These are phyloP conservation scores for Coniophora puteana DNA, from an alignment of 1,284 basidiomycete species.

Conservation along the genomic window DNA sequence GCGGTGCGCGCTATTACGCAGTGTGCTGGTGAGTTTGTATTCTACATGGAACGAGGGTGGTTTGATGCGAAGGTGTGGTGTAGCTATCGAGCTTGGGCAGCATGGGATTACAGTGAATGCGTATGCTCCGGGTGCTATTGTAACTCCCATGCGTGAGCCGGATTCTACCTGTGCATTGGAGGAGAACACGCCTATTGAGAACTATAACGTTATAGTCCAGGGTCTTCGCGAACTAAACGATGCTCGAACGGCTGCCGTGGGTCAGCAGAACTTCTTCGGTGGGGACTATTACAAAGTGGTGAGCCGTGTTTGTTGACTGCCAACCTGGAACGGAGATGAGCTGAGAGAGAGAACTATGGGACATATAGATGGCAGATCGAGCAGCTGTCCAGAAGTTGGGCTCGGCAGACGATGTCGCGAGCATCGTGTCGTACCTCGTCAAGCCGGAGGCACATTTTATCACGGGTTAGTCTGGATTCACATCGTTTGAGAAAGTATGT, in stretches of 20 bases:
- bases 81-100: not conserved
- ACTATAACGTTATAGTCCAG: no score
- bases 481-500: no score
- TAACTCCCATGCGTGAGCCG: not conserved
- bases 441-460: slow-evolving; percentile 32
- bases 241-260: not conserved
- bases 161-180: no score
- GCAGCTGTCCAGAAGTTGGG: slow-evolving; percentile 24
- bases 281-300: slow-evolving; percentile 15
- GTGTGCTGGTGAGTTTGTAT: slow-evolving; percentile 13
- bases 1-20: slow-evolving; percentile 25
- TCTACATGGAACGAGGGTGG: not conserved
- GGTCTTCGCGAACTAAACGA: no score
- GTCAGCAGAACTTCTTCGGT: not conserved
- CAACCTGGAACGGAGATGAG: no score
- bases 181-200: not conserved
- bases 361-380: slow-evolving; percentile 12
- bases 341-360: no score
- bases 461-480: no score
- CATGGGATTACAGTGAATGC: slow-evolving; percentile 2
- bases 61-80: not conserved
- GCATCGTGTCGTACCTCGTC: slow-evolving; percentile 32
- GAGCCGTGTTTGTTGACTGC: slow-evolving; percentile 14
- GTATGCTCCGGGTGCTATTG: not conserved
- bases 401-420: slow-evolving; percentile 29